Evolutionary conservation across 1,139 yeast species (phyloP), one percentile per base, ranked within the genome.

Genomic region (Maudiozyma humilis): DNA sequence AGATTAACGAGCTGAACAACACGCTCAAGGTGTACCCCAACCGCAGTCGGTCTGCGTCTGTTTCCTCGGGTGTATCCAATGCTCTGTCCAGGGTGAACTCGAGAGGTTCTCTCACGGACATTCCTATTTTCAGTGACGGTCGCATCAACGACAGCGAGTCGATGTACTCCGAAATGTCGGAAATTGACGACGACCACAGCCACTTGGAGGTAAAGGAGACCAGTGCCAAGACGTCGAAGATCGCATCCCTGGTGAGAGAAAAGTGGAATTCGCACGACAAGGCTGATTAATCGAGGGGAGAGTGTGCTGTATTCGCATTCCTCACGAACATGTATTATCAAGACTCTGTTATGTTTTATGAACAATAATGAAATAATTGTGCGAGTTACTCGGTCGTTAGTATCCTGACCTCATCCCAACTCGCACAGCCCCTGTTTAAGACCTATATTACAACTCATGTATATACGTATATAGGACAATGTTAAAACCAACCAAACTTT

Each of bases 71-170:
- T 13, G 46, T 53, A 2, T 63, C 67, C 3, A 59, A 62, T 48
- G 65, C 65, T 0, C 46, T 66, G 36, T 65, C 70, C 8, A 62
- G 66, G 46, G 65, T 66, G 20, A 64, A 62, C 48, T 65, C 69
- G 4, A 60, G 62, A 42, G 67, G 66, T n/a, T 63, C 67, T 10
- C 45, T 63, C 19, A 54, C 69, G 0, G 69, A 66, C 52, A 54
- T 65, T 18, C 68, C 69, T 13, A 64, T 65, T 31, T 51, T 66
- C 33, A 60, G 61, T 31, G 66, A 64, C 37, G 64, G 66, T 18
- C 45, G 51, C 14, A 36, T 35, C 5, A 25, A 32, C 32, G 39
- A 20, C 29, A 19, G 32, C 8, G 41, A 38, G 10, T 38, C 41
- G 14, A 32, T 31, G 27, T 39, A 17, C 19, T 20, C 35, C 8